Evolutionary conservation across 495 filamentous ascomycete species (phyloP).

Genomic region (Lasiosphaeriaceae sp.): DNA sequence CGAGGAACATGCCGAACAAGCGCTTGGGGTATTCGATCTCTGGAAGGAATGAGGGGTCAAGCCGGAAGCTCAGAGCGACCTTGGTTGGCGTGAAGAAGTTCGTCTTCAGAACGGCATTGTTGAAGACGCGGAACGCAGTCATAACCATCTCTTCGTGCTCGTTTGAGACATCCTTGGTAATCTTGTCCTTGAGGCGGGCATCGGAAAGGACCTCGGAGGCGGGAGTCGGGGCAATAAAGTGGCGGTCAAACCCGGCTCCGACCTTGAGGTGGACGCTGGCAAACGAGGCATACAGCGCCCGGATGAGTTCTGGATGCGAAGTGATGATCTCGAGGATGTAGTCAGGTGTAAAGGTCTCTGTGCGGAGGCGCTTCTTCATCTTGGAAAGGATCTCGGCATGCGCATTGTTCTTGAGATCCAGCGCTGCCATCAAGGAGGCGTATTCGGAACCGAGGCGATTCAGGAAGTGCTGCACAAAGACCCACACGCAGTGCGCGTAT

Average conservation of each 20-base stretch:
- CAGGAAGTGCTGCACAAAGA: constrained; percentile 95
- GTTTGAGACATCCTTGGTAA: constrained; percentile 76
- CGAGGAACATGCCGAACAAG: constrained; percentile 96
- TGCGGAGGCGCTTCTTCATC: constrained; percentile 91
- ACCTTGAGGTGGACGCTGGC: constrained; percentile 87
- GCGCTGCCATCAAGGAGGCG: constrained; percentile 72
- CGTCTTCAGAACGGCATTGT: constrained; percentile 85
- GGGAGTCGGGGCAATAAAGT: constrained; percentile 62
- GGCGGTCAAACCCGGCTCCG: constrained; percentile 68
- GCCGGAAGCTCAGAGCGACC: constrained; percentile 93
- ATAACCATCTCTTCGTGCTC: constrained; percentile 99
- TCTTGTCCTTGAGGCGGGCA: constrained; percentile 70
- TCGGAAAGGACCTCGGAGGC: constrained; percentile 77
- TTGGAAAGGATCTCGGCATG: constrained; percentile 91
- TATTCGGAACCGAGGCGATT: constrained; percentile 94
- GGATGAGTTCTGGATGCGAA: constrained; percentile 82
- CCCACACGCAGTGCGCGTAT: constrained; percentile 95
- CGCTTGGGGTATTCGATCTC: constrained; percentile 89
- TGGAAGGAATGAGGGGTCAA: constrained; percentile 85
- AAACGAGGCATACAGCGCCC: constrained; percentile 86
- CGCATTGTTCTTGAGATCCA: constrained; percentile 67
- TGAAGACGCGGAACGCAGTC: constrained; percentile 95
- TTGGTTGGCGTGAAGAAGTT: constrained; percentile 99
- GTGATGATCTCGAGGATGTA: constrained; percentile 97
- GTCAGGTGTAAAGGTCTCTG: constrained; percentile 95